These are phyloP conservation scores for Rhynchosporium secalis DNA, from an alignment of 2,329 filamentous ascomycete species.

Conservation along the genomic window DNA sequence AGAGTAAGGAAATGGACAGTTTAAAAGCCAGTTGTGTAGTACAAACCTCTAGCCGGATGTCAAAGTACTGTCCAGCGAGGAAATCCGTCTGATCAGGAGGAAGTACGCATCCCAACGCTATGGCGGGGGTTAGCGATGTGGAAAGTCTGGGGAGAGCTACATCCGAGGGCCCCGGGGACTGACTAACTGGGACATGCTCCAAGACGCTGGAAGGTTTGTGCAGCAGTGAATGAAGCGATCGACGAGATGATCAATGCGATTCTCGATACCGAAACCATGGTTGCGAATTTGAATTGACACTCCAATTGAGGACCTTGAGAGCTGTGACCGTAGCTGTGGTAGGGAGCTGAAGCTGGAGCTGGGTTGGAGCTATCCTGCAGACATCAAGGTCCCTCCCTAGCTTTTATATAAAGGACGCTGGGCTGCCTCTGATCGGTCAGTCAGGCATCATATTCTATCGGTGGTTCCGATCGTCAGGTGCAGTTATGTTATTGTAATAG, in stretches of 20 bases:
- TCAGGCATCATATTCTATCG: background rate
- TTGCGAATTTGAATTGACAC: constrained; percentile 14
- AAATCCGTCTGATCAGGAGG: constrained; percentile 72
- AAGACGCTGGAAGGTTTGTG: constrained; percentile 60
- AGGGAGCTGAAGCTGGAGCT: constrained; percentile 10
- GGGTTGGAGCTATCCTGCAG: constrained; percentile 18
- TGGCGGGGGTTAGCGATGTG: constrained; percentile 14
- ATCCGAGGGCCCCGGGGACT: background rate
- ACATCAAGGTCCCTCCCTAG: constrained; percentile 36
- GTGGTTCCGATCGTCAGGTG: constrained; percentile 14
- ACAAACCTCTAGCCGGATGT: constrained; percentile 68
- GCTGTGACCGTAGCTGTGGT: too few species aligned
- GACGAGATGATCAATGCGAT: constrained; percentile 40
- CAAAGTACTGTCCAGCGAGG: constrained; percentile 79
- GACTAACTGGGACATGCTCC: constrained; percentile 52
- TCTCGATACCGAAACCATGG: constrained; percentile 35
- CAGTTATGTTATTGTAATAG: background rate
- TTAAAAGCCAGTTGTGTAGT: background rate
- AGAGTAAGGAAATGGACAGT: background rate
- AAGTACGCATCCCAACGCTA: constrained; percentile 57
- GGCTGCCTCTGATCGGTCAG: background rate
- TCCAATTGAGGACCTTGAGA: constrained; percentile 5
- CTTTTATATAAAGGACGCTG: constrained; percentile 38
- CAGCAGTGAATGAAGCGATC: constrained; percentile 46
- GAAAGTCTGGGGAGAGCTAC: constrained; percentile 6